Base-by-base conservation (phyloP, 1,139 yeast genomes). In the Hemisphaericaspora subhashii region DNA sequence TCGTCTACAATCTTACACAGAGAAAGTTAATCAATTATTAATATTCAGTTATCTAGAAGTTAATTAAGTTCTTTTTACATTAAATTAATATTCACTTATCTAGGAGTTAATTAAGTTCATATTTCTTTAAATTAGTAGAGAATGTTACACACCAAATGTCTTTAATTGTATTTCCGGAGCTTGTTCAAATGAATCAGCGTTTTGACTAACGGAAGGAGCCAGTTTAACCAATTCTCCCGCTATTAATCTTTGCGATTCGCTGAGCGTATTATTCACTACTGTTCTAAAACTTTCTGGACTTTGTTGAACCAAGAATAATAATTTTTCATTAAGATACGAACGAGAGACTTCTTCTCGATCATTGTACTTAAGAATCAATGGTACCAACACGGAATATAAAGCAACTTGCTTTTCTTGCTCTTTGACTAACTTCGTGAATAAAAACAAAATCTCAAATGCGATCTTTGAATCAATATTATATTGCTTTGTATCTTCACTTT, bases 241-340 rank as follows among this genome's bases (percentile, higher is more conserved):
- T 13, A 57, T 43, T 8, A 41, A 37, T 43, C 66, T 69, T 48
- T 79, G 80, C 1, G 55, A 57, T 0, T 53, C 60, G 22, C 58
- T 63, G 21, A 77, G 52, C 2, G 61, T 56, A 2, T 47, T 53
- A 35, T 59, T 63, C 7, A 83, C 72, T 4, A 75, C 77, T 0
- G 46, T 42, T 50, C 83, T 84, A 63, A 87, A 86, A 5, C 71
- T 59, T 2, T 61, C 63, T 1, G 83, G 69, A 44, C 74, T 70
- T 38, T 69, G 58, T 11, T 66, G 64, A 9, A 84, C 74, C 41
- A 86, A 62, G 20, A 68, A 69, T 17, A 83, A 42, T 31, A 85
- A 51, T 51, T 79, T 77, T 8, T 68, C 71, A 43, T 74, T 80
- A 24, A 76, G 64, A 43, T 80, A 82, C 10, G 46, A 28, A 47